Base-by-base conservation (phyloP, 768 basidiomycete genomes). In the Tricholoma terreum region DNA sequence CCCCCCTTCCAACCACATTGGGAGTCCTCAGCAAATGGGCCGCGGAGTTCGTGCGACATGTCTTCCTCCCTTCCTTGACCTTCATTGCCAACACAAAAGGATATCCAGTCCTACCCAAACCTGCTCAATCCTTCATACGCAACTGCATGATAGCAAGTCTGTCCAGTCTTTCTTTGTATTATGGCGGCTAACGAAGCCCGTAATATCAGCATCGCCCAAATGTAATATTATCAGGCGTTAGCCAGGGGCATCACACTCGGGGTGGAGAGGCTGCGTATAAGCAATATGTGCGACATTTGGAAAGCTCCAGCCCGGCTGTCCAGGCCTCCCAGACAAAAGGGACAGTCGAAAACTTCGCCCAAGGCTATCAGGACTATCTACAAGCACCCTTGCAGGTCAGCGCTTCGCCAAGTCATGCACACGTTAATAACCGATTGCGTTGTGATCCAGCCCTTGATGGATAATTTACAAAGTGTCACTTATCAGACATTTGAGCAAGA, bases 401-500 rank as follows among this genome's bases (percentile, higher is more conserved):
- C 63, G 24, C 55, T 33, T 43, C 14, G 3, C 52, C 49, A 21
- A 50, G 52, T 49, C 53, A 54, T 40, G 24, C 36, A 38, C n/a
- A 40, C 35, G 51, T 34, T 36, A 48, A 33, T 45, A 49, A 45
- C 14, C 50, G 38, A 31, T 53, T 58, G 67, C 46, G 43, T 57
- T 15, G 17, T 50, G 50, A 54, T 59, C 55, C 63, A 95, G 90
- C 97, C 97, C 21, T 72, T 99, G 65, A 96, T 96, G 94, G 96
- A 99, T 67, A 95, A 99, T 73, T 74, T 99, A 55, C 92, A 92
- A 67, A 95, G 93, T 64, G 83, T 89, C 61, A 98, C 94, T 10
- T 99, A 99, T 71, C 94, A 98, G 68, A 94, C 92, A 2, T 99
- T 99, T 66, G 97, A 99, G 67, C 85, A 94, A 69, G 97, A 98